Percentiles rank a stretch among this genome's conserved stretches.
Evolutionary conservation across 352 stramenopile species (phyloP).

Genomic region (Plasmopara halstedii): DNA sequence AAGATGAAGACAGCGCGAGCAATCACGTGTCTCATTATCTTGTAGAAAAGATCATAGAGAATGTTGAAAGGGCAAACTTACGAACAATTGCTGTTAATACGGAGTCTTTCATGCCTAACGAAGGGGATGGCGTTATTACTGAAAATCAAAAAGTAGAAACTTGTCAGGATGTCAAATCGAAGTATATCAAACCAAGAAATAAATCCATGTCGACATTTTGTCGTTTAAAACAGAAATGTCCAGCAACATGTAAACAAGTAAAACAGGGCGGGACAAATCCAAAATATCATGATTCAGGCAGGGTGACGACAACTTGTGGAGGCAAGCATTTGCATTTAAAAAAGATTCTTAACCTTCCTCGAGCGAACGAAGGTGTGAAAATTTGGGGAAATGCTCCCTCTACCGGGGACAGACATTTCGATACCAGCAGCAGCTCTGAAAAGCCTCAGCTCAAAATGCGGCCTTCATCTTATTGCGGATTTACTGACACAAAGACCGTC

Average conservation of each 20-base stretch:
- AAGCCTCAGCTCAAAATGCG: conserved; percentile 7
- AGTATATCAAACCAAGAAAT: not conserved
- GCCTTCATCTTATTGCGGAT: conserved; percentile 22
- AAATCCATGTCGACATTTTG: not conserved
- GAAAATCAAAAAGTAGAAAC: no score
- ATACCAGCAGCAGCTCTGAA: not conserved
- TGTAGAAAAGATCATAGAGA: conserved; percentile 17
- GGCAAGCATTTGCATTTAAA: conserved; percentile 38
- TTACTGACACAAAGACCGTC: conserved; percentile 11
- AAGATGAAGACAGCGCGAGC: conserved; percentile 11
- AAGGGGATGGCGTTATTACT: no score
- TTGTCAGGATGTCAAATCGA: not conserved
- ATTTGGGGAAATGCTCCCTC: not conserved
- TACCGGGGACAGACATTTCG: not conserved
- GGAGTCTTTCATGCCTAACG: not conserved
- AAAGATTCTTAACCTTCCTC: conserved; percentile 4
- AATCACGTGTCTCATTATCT: conserved; percentile 13
- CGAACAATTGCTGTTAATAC: conserved; percentile 4
- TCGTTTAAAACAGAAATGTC: not conserved
- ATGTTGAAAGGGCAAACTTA: conserved; percentile 9
- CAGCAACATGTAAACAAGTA: not conserved
- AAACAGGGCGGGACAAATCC: conserved; percentile 22
- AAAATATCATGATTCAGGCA: conserved; percentile 14
- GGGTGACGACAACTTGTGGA: conserved; percentile 32
- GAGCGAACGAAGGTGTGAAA: not conserved